Evolutionary conservation across 2,329 filamentous ascomycete species (phyloP).

Genomic region (Fusarium decemcellulare): DNA sequence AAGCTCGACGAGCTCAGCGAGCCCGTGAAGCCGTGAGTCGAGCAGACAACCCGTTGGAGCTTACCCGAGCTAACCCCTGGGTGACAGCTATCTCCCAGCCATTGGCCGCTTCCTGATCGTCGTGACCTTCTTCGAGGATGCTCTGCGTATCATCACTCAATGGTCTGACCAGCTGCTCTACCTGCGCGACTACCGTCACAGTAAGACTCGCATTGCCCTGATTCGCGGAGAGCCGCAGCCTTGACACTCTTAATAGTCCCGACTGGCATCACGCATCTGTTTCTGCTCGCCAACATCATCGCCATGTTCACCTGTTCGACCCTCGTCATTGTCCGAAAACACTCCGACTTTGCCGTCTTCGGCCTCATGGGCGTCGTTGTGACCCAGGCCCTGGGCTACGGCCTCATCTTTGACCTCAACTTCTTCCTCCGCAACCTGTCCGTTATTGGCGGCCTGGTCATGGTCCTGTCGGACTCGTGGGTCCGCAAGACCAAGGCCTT

Average conservation of each 20-base stretch:
- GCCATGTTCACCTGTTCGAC: conserved; percentile 87
- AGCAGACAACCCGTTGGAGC: conserved; percentile 11
- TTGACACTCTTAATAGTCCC: conserved; percentile 74
- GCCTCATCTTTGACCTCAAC: conserved; percentile 98
- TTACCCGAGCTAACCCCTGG: conserved; percentile 34
- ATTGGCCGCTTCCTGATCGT: conserved; percentile 98
- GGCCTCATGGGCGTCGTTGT: conserved; percentile 93
- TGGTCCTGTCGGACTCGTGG: conserved; percentile 99
- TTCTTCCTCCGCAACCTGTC: conserved; percentile 99
- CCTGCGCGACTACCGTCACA: conserved; percentile 91
- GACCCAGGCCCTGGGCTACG: conserved; percentile 95
- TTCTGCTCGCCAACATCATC: conserved; percentile 91
- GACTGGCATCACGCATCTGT: conserved; percentile 88
- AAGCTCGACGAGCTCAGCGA: conserved; percentile 88
- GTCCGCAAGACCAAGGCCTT: conserved; percentile 98
- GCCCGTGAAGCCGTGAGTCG: conserved; percentile 88
- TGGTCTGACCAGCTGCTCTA: conserved; percentile 96
- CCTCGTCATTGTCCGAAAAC: conserved; percentile 91
- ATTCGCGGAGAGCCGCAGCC: background rate
- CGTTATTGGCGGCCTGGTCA: conserved; percentile 95
- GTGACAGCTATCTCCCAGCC: conserved; percentile 85
- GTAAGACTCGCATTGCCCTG: conserved; percentile 69
- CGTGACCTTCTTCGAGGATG: conserved; percentile 98
- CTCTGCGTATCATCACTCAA: conserved; percentile 95
- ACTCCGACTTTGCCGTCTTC: conserved; percentile 92